These are phyloP conservation scores for Sporothrix schenckii DNA, from an alignment of 2,329 filamentous ascomycete species.

Conservation along the genomic window DNA sequence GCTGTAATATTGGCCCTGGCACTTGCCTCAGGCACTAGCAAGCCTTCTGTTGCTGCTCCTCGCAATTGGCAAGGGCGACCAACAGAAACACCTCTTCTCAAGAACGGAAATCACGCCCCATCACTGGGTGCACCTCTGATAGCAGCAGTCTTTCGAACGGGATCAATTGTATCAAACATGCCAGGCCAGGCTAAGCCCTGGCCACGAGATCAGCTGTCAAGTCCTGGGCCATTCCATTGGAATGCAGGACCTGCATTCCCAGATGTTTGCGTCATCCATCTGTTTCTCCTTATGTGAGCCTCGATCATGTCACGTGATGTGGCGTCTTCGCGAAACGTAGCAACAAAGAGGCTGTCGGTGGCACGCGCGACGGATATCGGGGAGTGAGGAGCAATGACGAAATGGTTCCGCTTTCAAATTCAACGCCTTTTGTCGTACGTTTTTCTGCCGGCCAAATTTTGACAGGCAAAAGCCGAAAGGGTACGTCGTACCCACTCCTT, in stretches of 20 bases:
- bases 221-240: conserved; percentile 7
- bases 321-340: conserved; percentile 7
- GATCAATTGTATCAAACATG: not conserved
- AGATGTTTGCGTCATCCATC: conserved; percentile 24
- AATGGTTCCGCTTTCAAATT: conserved; percentile 1
- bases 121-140: not conserved
- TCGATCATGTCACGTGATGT: conserved; percentile 24
- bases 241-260: not conserved
- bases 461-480: not conserved
- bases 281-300: not conserved
- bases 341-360: conserved; percentile 25
- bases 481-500: conserved; percentile 10
- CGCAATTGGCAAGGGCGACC: conserved; percentile 5
- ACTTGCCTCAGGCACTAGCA: not conserved
- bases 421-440: not conserved
- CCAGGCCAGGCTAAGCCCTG: not conserved
- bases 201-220: not conserved
- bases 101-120: not conserved
- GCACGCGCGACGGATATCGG: conserved; percentile 25
- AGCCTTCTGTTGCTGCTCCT: not conserved
- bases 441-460: conserved; percentile 25
- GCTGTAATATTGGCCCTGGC: not conserved
- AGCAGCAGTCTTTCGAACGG: not conserved
- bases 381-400: conserved; percentile 27
- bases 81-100: not conserved